Evolutionary conservation across 1,139 yeast genomes (phyloP).

Genomic region (Arxiozyma slooffiae): DNA sequence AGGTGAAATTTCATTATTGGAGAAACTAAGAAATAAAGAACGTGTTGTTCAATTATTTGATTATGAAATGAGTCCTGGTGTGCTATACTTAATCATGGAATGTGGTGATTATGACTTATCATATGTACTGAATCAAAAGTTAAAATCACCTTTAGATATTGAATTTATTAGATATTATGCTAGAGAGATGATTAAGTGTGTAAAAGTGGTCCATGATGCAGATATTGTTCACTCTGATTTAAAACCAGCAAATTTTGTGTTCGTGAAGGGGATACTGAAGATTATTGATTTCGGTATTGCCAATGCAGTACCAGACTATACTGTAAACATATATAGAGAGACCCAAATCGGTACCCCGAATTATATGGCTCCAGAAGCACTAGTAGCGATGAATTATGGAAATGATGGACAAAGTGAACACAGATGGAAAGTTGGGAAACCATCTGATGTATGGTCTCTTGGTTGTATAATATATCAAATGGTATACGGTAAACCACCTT

Average conservation of each 20-base stretch:
- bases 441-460: conserved; percentile 96
- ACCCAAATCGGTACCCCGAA: conserved; percentile 93
- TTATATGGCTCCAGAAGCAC: conserved; percentile 96
- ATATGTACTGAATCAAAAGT: conserved; percentile 54
- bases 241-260: conserved; percentile 89
- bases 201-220: conserved; percentile 74
- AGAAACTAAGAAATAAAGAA: conserved; percentile 48
- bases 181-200: conserved; percentile 72
- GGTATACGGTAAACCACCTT: conserved; percentile 91
- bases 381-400: conserved; percentile 47
- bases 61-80: conserved; percentile 55
- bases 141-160: conserved; percentile 49
- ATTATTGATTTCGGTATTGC: conserved; percentile 96
- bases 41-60: conserved; percentile 77
- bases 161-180: conserved; percentile 77
- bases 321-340: conserved; percentile 81
- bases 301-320: conserved; percentile 86
- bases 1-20: conserved; percentile 76
- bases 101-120: conserved; percentile 91
- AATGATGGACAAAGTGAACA: conserved; percentile 27
- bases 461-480: conserved; percentile 94
- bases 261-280: conserved; percentile 76
- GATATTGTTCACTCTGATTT: conserved; percentile 91
- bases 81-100: conserved; percentile 77
- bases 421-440: conserved; percentile 86